phyloP scores from a whole-genome alignment of 495 filamentous ascomycete species.

The Lasiosphaeriaceae sp. region DNA sequence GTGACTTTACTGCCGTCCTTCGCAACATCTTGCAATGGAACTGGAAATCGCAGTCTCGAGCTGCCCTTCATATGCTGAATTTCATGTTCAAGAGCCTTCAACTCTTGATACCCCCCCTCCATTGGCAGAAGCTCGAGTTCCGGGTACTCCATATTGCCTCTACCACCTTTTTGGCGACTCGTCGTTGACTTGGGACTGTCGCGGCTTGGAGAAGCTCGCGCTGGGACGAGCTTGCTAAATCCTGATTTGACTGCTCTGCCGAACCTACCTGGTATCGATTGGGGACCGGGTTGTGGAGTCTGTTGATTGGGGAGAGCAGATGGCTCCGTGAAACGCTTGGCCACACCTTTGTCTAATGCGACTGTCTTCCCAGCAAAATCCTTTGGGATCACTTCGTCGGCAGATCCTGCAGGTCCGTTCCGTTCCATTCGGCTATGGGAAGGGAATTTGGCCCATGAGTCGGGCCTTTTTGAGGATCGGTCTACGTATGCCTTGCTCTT shows the following conservation, averaged over 20 bases:
- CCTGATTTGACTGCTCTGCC: conserved; percentile 31
- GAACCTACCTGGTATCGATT: conserved; percentile 26
- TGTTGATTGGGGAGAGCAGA: background rate
- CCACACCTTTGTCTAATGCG: background rate
- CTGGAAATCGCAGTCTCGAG: background rate
- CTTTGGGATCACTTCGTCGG: conserved; percentile 19
- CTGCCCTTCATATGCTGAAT: conserved; percentile 28
- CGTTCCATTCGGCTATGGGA: conserved; percentile 33
- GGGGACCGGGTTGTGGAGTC: conserved; percentile 1
- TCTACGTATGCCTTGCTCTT: background rate
- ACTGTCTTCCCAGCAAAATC: conserved; percentile 12
- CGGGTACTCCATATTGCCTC: conserved; percentile 29
- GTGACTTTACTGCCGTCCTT: background rate
- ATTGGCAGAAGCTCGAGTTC: conserved; percentile 33
- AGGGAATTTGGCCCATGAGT: conserved; percentile 36
- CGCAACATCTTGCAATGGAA: background rate
- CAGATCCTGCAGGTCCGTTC: conserved; percentile 20
- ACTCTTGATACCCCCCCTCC: conserved; percentile 26
- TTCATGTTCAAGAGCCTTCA: conserved; percentile 31
- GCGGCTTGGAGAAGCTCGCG: conserved; percentile 10
- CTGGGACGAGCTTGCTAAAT: conserved; percentile 27
- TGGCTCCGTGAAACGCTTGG: background rate
- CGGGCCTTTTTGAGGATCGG: conserved; percentile 13
- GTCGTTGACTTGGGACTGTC: conserved; percentile 2
- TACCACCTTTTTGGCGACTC: conserved; percentile 1